These are phyloP conservation scores for Candida pseudofarinosa DNA, from an alignment of 805 yeast genomes.

Conservation along the genomic window DNA sequence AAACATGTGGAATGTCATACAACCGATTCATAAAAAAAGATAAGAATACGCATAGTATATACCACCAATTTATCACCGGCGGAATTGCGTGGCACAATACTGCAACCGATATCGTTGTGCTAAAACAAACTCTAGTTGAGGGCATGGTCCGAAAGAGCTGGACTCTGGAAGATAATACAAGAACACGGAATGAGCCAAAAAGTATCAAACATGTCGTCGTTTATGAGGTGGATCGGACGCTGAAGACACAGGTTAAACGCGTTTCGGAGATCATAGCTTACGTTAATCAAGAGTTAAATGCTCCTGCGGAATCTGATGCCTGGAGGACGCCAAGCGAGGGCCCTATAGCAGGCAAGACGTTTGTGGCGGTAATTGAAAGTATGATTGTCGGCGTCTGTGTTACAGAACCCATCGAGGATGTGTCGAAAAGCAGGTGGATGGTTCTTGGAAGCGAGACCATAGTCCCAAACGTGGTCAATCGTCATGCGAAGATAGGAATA, in stretches of 20 bases:
- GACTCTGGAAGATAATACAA: conserved; percentile 13
- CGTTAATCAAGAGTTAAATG: conserved; percentile 59
- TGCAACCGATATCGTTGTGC: conserved; percentile 6
- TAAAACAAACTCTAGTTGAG: conserved; percentile 22
- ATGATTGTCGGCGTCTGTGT: conserved; percentile 55
- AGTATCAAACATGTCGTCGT: conserved; percentile 13
- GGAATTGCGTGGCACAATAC: conserved; percentile 47
- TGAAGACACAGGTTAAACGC: conserved; percentile 19
- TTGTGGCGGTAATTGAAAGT: conserved; percentile 42
- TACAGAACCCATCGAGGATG: conserved; percentile 39
- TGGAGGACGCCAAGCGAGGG: conserved; percentile 22
- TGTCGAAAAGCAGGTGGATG: conserved; percentile 55
- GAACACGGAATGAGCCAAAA: conserved; percentile 19
- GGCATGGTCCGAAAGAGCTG: conserved; percentile 19
- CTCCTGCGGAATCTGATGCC: conserved; percentile 37
- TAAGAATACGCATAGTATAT: conserved; percentile 43
- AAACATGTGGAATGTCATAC: conserved; percentile 53
- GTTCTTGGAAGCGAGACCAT: conserved; percentile 45
- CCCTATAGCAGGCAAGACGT: conserved; percentile 29
- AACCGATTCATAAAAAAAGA: conserved; percentile 39
- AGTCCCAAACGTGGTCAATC: conserved; percentile 44
- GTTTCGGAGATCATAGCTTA: conserved; percentile 38
- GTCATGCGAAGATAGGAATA: conserved; percentile 30
- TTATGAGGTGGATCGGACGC: conserved; percentile 18
- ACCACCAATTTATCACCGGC: conserved; percentile 45